These are phyloP conservation scores for Neurospora sp. DNA, from an alignment of 2,329 filamentous ascomycete species.

Conservation along the genomic window DNA sequence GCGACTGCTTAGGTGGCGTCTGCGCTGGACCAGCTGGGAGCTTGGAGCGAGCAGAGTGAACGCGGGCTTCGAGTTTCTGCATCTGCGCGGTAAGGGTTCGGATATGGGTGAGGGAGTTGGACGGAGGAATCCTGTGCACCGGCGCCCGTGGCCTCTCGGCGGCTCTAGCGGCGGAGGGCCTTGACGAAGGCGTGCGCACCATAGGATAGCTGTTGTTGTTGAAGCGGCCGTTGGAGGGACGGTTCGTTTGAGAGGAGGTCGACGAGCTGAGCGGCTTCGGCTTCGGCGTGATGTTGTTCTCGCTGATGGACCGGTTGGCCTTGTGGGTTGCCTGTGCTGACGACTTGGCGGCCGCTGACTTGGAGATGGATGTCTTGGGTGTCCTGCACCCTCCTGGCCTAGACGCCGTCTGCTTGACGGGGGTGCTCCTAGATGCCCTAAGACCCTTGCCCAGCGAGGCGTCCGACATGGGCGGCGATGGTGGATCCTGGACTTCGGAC, in stretches of 20 bases:
- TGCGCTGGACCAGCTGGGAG: slow-evolving; percentile 71
- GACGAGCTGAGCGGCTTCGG: slow-evolving; percentile 31
- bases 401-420: slow-evolving; percentile 13
- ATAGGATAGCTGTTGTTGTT: slow-evolving; percentile 12
- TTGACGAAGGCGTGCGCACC: slow-evolving; percentile 28
- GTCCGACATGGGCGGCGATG: slow-evolving; percentile 90
- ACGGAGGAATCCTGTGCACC: slow-evolving; percentile 43
- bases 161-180: slow-evolving; percentile 37
- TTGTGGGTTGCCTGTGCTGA: slow-evolving; percentile 30
- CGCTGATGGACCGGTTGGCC: slow-evolving; percentile 45
- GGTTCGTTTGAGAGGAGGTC: slow-evolving; percentile 25
- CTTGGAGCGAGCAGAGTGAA: slow-evolving; percentile 85
- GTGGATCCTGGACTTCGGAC: slow-evolving; percentile 68
- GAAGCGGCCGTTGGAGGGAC: slow-evolving; percentile 32
- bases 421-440: slow-evolving; percentile 26
- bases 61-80: slow-evolving; percentile 88
- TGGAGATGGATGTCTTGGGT: slow-evolving; percentile 21
- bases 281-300: slow-evolving; percentile 45
- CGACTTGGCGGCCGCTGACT: slow-evolving; percentile 37
- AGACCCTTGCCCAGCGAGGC: slow-evolving; percentile 42
- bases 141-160: slow-evolving; percentile 38
- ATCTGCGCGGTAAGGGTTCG: slow-evolving; percentile 91
- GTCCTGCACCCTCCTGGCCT: neutral
- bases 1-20: slow-evolving; percentile 70
- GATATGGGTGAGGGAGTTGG: slow-evolving; percentile 79